These are phyloP conservation scores for Galeopsis tetrahit DNA, from an alignment of 257 asterid genomes.

Conservation along the genomic window DNA sequence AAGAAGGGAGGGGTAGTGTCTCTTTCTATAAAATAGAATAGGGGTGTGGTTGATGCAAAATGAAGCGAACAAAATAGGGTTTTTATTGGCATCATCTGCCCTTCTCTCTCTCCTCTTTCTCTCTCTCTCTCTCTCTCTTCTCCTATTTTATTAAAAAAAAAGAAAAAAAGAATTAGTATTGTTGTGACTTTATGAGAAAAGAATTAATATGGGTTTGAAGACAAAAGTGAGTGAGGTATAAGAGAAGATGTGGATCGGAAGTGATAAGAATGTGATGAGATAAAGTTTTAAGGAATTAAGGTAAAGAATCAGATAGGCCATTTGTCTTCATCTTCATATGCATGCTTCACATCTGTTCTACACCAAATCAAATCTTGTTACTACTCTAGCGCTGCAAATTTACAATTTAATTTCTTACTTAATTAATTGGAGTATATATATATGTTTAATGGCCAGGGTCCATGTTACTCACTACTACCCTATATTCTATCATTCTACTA, in stretches of 20 bases:
- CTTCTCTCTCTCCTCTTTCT: background rate
- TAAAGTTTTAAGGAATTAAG: no score
- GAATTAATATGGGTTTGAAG: background rate
- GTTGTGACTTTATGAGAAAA: slow-evolving; percentile 17
- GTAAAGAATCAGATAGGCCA: no score
- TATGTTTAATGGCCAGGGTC: no score
- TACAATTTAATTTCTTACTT: no score
- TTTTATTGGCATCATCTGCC: slow-evolving; percentile 40
- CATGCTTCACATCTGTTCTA: no score
- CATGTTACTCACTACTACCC: no score
- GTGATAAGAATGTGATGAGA: no score
- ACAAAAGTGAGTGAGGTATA: slow-evolving; percentile 10
- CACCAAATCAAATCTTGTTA: no score
- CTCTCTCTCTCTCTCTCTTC: background rate
- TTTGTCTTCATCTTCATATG: no score
- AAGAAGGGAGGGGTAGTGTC: slow-evolving; percentile 32
- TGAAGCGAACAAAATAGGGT: slow-evolving; percentile 38
- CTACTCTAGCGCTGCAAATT: no score
- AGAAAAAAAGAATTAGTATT: background rate
- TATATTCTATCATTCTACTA: no score
- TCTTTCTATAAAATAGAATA: slow-evolving; percentile 11
- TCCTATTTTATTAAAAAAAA: background rate
- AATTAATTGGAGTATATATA: no score
- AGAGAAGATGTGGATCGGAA: background rate
- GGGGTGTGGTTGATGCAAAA: slow-evolving; percentile 15